Percentiles rank a stretch among this genome's conserved stretches.
Evolutionary conservation across 192 early-diverging fungal species (phyloP).

Genomic region (Obelidium mucronatum): DNA sequence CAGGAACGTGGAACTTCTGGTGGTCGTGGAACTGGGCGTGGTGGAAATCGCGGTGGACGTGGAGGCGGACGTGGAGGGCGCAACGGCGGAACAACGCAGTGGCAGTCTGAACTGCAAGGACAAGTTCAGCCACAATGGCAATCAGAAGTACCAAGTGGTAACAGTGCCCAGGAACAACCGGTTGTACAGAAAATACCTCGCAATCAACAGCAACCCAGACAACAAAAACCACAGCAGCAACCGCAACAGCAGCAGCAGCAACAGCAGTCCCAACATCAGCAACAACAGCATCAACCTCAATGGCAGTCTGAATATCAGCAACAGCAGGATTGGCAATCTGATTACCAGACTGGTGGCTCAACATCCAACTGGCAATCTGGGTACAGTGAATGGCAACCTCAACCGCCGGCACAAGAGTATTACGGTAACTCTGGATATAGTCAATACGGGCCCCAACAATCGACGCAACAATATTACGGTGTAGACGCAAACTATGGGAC

Average conservation of each 20-base stretch:
- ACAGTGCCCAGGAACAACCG: no score
- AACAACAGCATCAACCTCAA: conserved; percentile 5
- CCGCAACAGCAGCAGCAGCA: neutral
- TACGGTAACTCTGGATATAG: neutral
- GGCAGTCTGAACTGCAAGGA: conserved; percentile 16
- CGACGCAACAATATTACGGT: neutral
- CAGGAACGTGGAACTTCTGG: conserved; percentile 4
- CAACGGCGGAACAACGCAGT: neutral
- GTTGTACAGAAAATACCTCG: neutral
- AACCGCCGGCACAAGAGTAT: neutral
- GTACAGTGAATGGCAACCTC: no score
- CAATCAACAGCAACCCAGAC: neutral
- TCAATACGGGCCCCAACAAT: neutral
- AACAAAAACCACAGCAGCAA: neutral
- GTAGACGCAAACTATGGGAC: neutral
- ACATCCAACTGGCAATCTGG: no score
- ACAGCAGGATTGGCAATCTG: neutral
- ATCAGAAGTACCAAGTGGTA: neutral
- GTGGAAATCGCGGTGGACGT: neutral
- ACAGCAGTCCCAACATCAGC: neutral
- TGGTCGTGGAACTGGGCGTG: neutral
- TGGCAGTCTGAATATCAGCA: neutral
- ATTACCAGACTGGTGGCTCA: neutral
- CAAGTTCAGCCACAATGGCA: conserved; percentile 15
- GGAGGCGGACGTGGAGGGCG: neutral